Evolutionary conservation across 164 flowering plant genomes (phyloP), one percentile per base, ranked within the genome.

Genomic region (Litsea cubeba): DNA sequence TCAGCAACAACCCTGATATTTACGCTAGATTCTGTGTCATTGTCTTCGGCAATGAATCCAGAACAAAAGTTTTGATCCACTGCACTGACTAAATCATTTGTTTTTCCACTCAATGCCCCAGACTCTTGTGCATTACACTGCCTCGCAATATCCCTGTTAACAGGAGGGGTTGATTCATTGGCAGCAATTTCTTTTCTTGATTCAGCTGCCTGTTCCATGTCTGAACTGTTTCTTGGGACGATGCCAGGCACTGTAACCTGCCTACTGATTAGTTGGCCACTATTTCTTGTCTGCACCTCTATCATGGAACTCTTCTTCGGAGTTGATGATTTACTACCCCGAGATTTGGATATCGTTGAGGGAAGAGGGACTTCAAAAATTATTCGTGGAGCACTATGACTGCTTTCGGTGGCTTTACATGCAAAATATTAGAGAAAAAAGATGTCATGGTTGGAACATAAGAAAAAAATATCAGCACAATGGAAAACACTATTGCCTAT

Each of bases 361-460:
- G 74, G 77, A 54, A 75, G 69, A 24, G 75, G 49, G 80, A 69
- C 75, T 6, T 82, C 76, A 65, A 82, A 69, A 63, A 71, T 83
- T 83, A 88, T 86, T 78, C 90, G 97, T 76, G 96, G 95, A 76
- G 97, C 90, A 78, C 90, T 80, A 73, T 94, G 90, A 77, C 76
- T 75, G 85, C 72, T 86, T 82, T 85, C 90, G 74, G 89, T 50
- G 75, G 91, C 96, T 94, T 80, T 78, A 87, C 69, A 68, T 68
- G 57, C 46, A 63, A 22, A 12, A 66, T 66, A 24, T 64, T 3
- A 28, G 49, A 35, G 28, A 1, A 46, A 68, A 30, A 35, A 68
- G 4, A 66, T 46, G 69, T 46, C 46, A 46, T 30, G 18, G 17
- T 30, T 18, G n/a, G 76, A 24, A 51, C 20, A 70, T 18, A 50